phyloP scores from a whole-genome alignment of 2,329 filamentous ascomycete genomes.

The Cercospora zeae-maydis region DNA sequence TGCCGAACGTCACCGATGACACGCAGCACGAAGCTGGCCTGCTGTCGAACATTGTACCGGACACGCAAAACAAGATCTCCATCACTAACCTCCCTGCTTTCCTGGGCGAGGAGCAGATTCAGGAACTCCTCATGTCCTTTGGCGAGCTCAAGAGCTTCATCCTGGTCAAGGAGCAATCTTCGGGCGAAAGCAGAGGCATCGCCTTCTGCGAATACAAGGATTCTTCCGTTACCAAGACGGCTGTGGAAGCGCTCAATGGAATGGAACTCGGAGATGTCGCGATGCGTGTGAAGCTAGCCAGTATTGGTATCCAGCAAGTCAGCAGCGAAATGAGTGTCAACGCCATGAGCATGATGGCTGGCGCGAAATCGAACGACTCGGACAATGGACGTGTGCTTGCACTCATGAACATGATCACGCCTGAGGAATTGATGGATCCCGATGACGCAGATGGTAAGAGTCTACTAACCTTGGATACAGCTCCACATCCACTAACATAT shows the following conservation, averaged over 20 bases:
- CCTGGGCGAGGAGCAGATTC: conserved; percentile 85
- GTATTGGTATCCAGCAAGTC: conserved; percentile 90
- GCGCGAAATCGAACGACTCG: conserved; percentile 70
- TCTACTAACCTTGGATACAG: conserved; percentile 4
- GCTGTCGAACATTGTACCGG: conserved; percentile 75
- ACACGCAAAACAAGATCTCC: conserved; percentile 93
- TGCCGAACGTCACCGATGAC: conserved; percentile 73
- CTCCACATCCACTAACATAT: neutral
- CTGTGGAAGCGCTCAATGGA: conserved; percentile 84
- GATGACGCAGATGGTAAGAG: conserved; percentile 88
- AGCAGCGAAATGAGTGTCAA: conserved; percentile 94
- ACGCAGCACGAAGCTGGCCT: conserved; percentile 70
- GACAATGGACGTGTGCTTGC: conserved; percentile 83
- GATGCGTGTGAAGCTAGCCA: conserved; percentile 82
- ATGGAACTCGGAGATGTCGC: conserved; percentile 88
- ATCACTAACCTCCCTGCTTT: conserved; percentile 85
- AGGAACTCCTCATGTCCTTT: conserved; percentile 84
- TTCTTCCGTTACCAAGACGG: conserved; percentile 70
- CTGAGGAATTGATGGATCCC: conserved; percentile 87
- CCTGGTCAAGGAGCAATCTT: conserved; percentile 79
- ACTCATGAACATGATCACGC: conserved; percentile 96
- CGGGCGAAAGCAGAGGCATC: conserved; percentile 79
- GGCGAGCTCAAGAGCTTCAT: conserved; percentile 90
- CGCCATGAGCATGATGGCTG: conserved; percentile 95
- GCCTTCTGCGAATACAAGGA: conserved; percentile 95